Base-by-base conservation (phyloP, 352 stramenopile genomes). In the Phytophthora pluvialis region DNA sequence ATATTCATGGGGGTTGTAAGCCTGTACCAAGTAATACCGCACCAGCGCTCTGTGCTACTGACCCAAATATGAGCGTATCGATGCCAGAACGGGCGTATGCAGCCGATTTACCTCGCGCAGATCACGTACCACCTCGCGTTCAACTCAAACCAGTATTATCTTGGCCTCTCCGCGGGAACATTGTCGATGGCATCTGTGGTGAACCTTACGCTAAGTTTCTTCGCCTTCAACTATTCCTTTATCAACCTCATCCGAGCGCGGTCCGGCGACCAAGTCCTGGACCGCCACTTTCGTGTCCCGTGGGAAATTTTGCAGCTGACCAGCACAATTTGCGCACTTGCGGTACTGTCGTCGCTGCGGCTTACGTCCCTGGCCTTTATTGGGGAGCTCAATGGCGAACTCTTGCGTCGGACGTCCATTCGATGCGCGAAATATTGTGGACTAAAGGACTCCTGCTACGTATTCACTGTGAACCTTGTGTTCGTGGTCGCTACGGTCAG, bases 71-170 rank as follows among this genome's bases (percentile, higher is more conserved):
- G 67, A 56, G 62, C 62, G 0, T 75, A 75, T 21, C 65, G 52
- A 0, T 70, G 60, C 26, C 66, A 74, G 35, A 74, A 66, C 29
- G 66, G 66, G 0, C 67, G 51, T 4, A 75, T 75, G 67, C 67
- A 75, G 29, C 49, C 59, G 3, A 11, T 71, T 2, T 69, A 75
- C 47, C 62, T 75, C 11, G 67, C 62, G 3, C 61, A 75, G 26
- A 33, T 72, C 21, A 67, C 58, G 3, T 76, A 76, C 29, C 63
- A 76, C 42, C 48, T 76, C 21, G 51, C 53, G 6, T 63, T 66
- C 46, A 70, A 62, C 51, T 76, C 68, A 3, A 62, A 72, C 25
- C 62, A 70, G 57, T 76, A 72, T 52, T 72, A 61, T 15, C 55
- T 75, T 1, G 67, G 67, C 6, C 40, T 75, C 2, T 64, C 39